Evolutionary conservation across 371 early-diverging fungal genomes (phyloP).

Genomic region (Circinella umbellata): DNA sequence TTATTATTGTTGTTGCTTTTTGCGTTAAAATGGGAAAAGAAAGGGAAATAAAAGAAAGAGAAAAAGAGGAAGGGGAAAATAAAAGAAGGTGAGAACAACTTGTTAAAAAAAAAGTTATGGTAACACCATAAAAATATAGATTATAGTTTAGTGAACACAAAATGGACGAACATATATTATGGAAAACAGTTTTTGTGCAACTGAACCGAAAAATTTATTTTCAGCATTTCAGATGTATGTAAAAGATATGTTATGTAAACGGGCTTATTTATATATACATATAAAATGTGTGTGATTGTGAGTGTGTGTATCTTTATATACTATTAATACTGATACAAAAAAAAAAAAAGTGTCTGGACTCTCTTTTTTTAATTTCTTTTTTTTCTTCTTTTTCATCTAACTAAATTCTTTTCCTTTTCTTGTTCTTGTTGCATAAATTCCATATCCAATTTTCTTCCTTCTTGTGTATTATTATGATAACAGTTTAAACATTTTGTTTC

Average conservation of each 20-base stretch:
- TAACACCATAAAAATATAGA: too few relatives aligned
- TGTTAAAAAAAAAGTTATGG: background rate
- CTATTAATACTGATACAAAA: too few relatives aligned
- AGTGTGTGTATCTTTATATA: too few relatives aligned
- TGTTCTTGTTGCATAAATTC: constrained; percentile 17
- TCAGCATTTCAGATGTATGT: background rate
- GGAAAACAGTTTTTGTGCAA: too few relatives aligned
- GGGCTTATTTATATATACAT: too few relatives aligned
- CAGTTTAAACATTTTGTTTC: constrained; percentile 18
- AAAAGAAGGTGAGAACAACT: background rate
- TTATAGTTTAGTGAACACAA: too few relatives aligned
- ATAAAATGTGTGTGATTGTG: too few relatives aligned
- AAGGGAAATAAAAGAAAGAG: background rate
- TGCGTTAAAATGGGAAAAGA: constrained; percentile 5
- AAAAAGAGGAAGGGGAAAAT: background rate
- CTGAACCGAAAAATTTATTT: background rate
- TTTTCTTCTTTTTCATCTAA: too few relatives aligned
- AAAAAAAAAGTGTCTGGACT: constrained; percentile 4
- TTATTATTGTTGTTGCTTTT: too few relatives aligned
- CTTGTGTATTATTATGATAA: constrained; percentile 21
- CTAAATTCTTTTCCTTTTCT: background rate
- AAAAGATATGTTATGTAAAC: too few relatives aligned
- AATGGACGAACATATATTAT: too few relatives aligned
- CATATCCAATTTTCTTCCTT: constrained; percentile 23
- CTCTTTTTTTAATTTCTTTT: background rate